Evolutionary conservation across 768 basidiomycete species (phyloP).

Genomic region (Amanita subjunquillea): DNA sequence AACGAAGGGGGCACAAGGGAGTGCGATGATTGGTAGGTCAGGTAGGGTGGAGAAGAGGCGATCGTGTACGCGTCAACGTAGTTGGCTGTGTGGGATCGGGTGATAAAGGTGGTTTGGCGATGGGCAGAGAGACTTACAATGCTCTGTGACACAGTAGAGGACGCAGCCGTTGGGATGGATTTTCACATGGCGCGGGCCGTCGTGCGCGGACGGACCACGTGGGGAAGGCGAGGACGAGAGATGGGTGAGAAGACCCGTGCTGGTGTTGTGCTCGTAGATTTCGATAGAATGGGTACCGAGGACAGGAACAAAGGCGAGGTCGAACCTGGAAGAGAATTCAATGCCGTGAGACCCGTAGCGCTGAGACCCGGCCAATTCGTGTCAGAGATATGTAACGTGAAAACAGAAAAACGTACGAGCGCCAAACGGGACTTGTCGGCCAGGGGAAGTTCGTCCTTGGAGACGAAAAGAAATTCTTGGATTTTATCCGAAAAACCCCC

Average conservation of each 20-base stretch:
- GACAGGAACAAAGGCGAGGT: too few relatives aligned
- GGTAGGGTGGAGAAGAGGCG: conserved; percentile 12
- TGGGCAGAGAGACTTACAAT: conserved; percentile 22
- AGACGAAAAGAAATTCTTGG: conserved; percentile 38
- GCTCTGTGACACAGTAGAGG: conserved; percentile 43
- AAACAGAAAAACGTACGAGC: conserved; percentile 20
- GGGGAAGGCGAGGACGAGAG: conserved; percentile 29
- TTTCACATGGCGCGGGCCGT: conserved; percentile 44
- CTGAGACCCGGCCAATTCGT: neutral
- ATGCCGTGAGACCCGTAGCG: too few relatives aligned
- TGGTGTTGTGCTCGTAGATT: conserved; percentile 26
- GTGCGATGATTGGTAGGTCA: conserved; percentile 20
- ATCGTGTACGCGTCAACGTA: conserved; percentile 35
- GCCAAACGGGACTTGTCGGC: conserved; percentile 44
- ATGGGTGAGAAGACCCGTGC: conserved; percentile 24
- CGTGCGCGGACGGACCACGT: conserved; percentile 22
- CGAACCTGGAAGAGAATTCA: too few relatives aligned
- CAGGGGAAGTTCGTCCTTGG: conserved; percentile 25
- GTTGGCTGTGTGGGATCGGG: conserved; percentile 23
- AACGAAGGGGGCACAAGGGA: conserved; percentile 20
- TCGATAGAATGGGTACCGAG: too few relatives aligned
- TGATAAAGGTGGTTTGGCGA: neutral
- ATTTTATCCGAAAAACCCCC: conserved; percentile 32
- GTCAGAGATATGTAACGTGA: neutral
- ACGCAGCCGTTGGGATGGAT: conserved; percentile 40